A percentile compares a stretch with the other conserved stretches of the same genome.
phyloP scores from a whole-genome alignment of 441 rosid species.

The Croton laevigatus region DNA sequence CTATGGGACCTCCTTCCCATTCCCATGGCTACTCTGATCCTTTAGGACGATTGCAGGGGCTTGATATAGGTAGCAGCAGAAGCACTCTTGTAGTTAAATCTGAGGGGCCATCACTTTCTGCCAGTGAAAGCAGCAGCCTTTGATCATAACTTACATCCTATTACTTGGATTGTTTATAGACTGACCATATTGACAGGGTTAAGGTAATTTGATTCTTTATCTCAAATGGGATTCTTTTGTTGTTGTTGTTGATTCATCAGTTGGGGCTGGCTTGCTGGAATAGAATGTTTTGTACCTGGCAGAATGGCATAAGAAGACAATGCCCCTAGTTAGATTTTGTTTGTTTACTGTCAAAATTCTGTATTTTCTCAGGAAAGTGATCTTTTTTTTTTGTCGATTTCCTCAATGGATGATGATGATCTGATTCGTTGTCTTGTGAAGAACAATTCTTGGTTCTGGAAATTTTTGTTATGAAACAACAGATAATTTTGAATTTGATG shows the following conservation, averaged over 20 bases:
- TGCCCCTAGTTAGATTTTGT: slow-evolving; percentile 3
- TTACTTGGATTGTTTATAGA: slow-evolving; percentile 56
- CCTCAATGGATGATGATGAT: neutral
- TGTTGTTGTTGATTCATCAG: slow-evolving; percentile 16
- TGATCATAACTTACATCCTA: slow-evolving; percentile 27
- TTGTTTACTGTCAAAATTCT: slow-evolving; percentile 4
- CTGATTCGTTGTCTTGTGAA: neutral
- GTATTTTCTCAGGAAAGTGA: slow-evolving; percentile 6
- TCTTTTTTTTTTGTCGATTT: neutral
- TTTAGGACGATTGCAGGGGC: slow-evolving; percentile 76
- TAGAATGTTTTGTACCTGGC: slow-evolving; percentile 26
- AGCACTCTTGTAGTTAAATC: slow-evolving; percentile 61
- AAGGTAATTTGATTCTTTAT: slow-evolving; percentile 34
- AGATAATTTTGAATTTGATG: neutral
- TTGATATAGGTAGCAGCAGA: slow-evolving; percentile 68
- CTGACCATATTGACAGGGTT: slow-evolving; percentile 42
- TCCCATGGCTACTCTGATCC: slow-evolving; percentile 54
- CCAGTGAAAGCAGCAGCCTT: slow-evolving; percentile 77
- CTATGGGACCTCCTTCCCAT: slow-evolving; percentile 34
- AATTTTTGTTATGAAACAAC: neutral
- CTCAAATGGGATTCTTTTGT: slow-evolving; percentile 21
- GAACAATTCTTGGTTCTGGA: neutral
- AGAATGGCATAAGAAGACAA: slow-evolving; percentile 6
- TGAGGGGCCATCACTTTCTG: slow-evolving; percentile 65
- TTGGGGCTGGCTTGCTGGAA: slow-evolving; percentile 24